Base-by-base conservation (phyloP, 2,329 filamentous ascomycete species). In the Scortechinia acanthostroma region DNA sequence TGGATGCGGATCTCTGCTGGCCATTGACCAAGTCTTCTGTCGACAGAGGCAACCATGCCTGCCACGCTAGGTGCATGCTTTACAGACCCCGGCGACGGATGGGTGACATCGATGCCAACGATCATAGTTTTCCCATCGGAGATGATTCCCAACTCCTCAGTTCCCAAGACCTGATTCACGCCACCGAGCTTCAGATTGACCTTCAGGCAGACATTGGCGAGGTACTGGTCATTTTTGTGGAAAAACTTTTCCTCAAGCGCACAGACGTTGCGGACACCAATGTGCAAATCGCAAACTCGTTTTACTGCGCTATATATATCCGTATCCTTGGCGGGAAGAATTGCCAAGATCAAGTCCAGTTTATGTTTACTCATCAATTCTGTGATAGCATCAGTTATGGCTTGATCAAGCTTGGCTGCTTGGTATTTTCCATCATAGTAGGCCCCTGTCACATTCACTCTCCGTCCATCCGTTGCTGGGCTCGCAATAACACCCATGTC, bases 161-260 rank as follows among this genome's bases (percentile, higher is more conserved):
- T 44, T 50, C 58, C 28, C 56, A 6, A 17, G 20, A 58, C 40
- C 60, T 70, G 44, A 1, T 89, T 96, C 0, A 79, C 76, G 4
- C 93, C 93, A 14, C 93, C 93, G 2, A 98, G 76, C 69, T 98
- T 98, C 3, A 88, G 86, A 55, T 98, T 97, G 52, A 98, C 81
- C 69, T 98, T 98, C 88, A 98, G 93, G 51, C 82, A 77, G 0
- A 98, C 89, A 50, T 98, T 98, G 1, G 88, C 93, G 55, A 88
- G 85, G 63, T 97, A 97, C 55, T 98, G 93, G 0, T 75, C 74
- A 19, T 86, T 79, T 15, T 77, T 78, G 58, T 84, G 85, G 28
- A 67, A 55, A 1, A 91, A 86, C 48, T 94, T 85, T 0, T 67
- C 66, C 72, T 69, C 51, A 90, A 83, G n/a, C 97, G 58, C 50